Evolutionary conservation across 768 basidiomycete species (phyloP).

Genomic region (Mycena pura): DNA sequence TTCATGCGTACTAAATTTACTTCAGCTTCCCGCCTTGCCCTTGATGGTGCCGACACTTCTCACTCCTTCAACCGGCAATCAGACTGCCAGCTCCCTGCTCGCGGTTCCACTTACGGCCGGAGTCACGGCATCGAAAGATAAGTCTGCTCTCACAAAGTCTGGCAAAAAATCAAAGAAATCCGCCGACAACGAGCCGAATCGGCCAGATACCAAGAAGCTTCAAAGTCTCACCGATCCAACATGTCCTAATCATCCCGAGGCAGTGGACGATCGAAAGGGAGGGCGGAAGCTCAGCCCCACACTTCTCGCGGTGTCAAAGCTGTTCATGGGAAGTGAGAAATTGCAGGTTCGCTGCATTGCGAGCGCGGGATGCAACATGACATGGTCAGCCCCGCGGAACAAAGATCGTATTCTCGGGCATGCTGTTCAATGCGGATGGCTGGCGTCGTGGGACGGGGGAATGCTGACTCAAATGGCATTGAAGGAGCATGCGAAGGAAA

Average conservation of each 20-base stretch:
- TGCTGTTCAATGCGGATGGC: conserved; percentile 2
- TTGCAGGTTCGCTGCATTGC: neutral
- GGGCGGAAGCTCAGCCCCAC: conserved; percentile 2
- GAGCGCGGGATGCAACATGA: conserved; percentile 1
- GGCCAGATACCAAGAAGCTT: conserved; percentile 5
- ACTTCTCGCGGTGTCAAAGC: conserved; percentile 1
- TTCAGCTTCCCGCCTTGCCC: no score
- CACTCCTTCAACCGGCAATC: no score
- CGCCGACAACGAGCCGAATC: neutral
- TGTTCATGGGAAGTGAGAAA: neutral
- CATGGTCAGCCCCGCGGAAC: neutral
- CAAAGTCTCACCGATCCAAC: neutral
- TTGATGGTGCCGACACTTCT: no score
- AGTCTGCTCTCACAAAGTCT: no score
- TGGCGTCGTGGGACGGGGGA: neutral
- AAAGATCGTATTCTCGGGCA: conserved; percentile 6
- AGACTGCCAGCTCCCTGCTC: no score
- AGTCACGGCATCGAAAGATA: no score
- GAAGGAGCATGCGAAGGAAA: neutral
- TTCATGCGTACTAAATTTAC: no score
- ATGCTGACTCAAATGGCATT: neutral
- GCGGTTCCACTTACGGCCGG: no score
- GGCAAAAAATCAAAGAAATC: conserved; percentile 8
- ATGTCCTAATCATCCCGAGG: neutral
- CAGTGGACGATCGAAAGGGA: conserved; percentile 1